Conservation (phyloP, 2,329 filamentous ascomycete species). For the Fusarium globosum region DNA sequence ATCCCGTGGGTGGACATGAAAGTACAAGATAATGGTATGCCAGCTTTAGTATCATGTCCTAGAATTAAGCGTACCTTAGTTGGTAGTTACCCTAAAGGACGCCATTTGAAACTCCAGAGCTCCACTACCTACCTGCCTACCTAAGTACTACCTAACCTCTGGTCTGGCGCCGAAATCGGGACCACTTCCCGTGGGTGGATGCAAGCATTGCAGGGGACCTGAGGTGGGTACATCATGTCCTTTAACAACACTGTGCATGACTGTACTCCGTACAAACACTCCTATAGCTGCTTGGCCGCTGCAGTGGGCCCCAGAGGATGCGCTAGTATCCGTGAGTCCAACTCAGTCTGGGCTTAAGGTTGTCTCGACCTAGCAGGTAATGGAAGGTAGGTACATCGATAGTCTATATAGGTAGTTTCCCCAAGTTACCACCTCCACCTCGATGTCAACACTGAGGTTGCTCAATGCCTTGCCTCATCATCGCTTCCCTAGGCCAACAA, state of each 20-base stretch:
- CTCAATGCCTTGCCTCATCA: constrained; percentile 23
- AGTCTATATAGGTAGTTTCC: neutral
- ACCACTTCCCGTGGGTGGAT: neutral
- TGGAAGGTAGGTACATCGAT: constrained; percentile 1
- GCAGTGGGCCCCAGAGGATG: neutral
- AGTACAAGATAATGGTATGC: neutral
- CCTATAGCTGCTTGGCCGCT: neutral
- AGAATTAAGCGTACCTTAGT: neutral
- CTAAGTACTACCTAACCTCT: neutral
- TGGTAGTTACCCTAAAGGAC: neutral
- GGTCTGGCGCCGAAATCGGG: neutral
- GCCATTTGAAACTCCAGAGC: neutral
- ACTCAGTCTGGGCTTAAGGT: neutral
- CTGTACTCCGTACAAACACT: neutral
- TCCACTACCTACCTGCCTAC: neutral
- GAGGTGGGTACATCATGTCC: neutral
- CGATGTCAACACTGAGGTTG: constrained; percentile 21
- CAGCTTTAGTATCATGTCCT: neutral
- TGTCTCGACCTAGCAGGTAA: neutral
- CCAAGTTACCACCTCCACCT: constrained; percentile 12
- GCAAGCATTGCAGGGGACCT: neutral
- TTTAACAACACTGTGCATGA: constrained; percentile 2
- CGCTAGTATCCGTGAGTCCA: constrained; percentile 17
- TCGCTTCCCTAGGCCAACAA: constrained; percentile 18
- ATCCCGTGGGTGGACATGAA: neutral